phyloP scores from a whole-genome alignment of 148 eudicot species.

The Nyssa sinensis region DNA sequence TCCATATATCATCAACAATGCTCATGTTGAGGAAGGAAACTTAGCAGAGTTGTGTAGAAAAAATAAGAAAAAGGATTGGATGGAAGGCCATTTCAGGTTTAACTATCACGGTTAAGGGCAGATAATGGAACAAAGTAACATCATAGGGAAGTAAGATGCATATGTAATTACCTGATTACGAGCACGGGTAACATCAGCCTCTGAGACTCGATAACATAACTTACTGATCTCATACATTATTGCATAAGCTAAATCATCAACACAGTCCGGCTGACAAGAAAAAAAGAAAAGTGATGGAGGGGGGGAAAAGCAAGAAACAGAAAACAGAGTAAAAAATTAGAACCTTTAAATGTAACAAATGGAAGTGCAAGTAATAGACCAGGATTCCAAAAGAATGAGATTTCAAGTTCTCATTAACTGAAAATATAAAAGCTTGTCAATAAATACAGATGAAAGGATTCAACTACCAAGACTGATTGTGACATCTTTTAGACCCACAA shows the following conservation, averaged over 20 bases:
- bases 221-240: constrained; percentile 57
- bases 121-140: too few species aligned
- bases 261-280: constrained; percentile 45
- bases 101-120: not conserved
- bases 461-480: not conserved
- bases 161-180: constrained; percentile 52
- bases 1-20: not conserved
- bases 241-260: constrained; percentile 62
- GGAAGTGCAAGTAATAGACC: not conserved
- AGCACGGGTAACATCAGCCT: constrained; percentile 64
- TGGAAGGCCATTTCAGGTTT: not conserved
- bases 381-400: not conserved
- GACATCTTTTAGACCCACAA: not conserved
- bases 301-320: not conserved
- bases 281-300: constrained; percentile 11
- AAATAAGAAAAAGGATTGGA: not conserved
- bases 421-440: not conserved
- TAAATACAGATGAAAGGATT: not conserved
- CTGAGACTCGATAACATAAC: constrained; percentile 59
- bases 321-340: not conserved
- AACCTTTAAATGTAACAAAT: not conserved
- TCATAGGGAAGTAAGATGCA: too few species aligned
- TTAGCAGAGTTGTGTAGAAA: not conserved
- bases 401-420: not conserved
- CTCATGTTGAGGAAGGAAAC: not conserved